phyloP scores from a whole-genome alignment of 2,329 filamentous ascomycete genomes.

The Colletotrichum tropicicola region DNA sequence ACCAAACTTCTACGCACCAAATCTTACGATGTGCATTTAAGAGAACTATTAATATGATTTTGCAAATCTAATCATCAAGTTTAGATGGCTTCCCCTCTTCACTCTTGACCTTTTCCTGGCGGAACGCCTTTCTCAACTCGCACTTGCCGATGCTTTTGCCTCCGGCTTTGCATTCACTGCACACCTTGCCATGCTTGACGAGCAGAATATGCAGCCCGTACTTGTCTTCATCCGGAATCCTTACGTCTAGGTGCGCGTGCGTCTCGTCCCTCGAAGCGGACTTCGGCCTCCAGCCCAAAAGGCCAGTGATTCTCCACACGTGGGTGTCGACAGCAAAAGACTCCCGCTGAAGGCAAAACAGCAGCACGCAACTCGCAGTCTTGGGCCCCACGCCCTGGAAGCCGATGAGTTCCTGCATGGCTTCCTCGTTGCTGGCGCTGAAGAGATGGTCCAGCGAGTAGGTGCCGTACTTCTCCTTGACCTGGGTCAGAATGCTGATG shows the following conservation, averaged over 20 bases:
- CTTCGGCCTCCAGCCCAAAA: slow-evolving; percentile 58
- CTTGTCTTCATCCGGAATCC: slow-evolving; percentile 57
- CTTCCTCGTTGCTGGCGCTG: slow-evolving; percentile 49
- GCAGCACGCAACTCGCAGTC: slow-evolving; percentile 61
- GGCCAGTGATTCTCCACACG: slow-evolving; percentile 57
- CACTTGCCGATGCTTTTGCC: slow-evolving; percentile 50
- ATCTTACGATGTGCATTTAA: too few relatives aligned
- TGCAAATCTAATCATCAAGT: not conserved
- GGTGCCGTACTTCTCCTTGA: slow-evolving; percentile 52
- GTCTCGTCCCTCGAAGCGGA: slow-evolving; percentile 52
- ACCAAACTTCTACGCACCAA: too few relatives aligned
- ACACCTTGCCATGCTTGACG: slow-evolving; percentile 56
- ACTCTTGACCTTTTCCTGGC: slow-evolving; percentile 35
- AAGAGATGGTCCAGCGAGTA: slow-evolving; percentile 62
- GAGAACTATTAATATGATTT: not conserved
- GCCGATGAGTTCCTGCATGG: slow-evolving; percentile 58
- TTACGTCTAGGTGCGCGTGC: slow-evolving; percentile 58
- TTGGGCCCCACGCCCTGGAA: slow-evolving; percentile 64
- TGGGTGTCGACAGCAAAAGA: slow-evolving; percentile 65
- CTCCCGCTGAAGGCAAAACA: slow-evolving; percentile 58
- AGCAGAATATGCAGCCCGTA: slow-evolving; percentile 60
- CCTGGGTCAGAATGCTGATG: slow-evolving; percentile 73
- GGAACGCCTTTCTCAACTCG: slow-evolving; percentile 50
- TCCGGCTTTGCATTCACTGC: slow-evolving; percentile 54
- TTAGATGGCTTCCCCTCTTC: slow-evolving; percentile 23